These are phyloP conservation scores for Ustilago sp. DNA, from an alignment of 1,284 basidiomycete genomes.

Conservation along the genomic window DNA sequence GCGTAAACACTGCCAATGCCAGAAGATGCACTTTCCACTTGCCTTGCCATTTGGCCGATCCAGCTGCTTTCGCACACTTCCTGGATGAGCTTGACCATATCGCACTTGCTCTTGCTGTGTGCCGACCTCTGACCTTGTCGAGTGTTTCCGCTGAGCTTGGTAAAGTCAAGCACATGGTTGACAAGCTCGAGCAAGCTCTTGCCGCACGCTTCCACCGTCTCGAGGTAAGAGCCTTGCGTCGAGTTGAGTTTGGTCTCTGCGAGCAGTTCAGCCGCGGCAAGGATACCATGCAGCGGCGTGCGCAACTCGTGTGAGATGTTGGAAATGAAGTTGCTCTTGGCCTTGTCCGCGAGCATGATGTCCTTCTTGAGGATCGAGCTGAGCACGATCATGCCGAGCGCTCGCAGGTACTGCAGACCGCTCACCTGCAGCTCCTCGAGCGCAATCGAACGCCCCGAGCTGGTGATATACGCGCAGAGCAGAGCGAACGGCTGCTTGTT, in stretches of 20 bases:
- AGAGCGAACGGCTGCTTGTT: constrained; percentile 91
- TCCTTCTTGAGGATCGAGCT: constrained; percentile 91
- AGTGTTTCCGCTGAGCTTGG: constrained; percentile 83
- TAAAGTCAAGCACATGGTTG: constrained; percentile 96
- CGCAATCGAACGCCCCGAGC: constrained; percentile 80
- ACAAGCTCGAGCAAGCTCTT: constrained; percentile 76
- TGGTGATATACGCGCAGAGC: constrained; percentile 85
- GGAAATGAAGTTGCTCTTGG: constrained; percentile 86
- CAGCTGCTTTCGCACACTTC: constrained; percentile 94
- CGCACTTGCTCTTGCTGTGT: constrained; percentile 67
- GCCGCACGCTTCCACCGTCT: constrained; percentile 74
- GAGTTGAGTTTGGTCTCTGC: constrained; percentile 83
- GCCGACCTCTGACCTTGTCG: constrained; percentile 70
- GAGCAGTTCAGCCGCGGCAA: constrained; percentile 89
- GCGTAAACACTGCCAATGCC: constrained; percentile 94
- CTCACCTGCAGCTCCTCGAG: constrained; percentile 79
- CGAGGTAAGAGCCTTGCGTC: constrained; percentile 86
- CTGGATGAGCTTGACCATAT: constrained; percentile 89
- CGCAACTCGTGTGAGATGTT: constrained; percentile 89
- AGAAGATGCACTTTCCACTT: constrained; percentile 70
- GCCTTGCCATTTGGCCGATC: constrained; percentile 87
- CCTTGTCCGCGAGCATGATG: constrained; percentile 94
- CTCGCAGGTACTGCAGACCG: constrained; percentile 89
- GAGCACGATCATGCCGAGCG: constrained; percentile 90
- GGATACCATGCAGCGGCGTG: constrained; percentile 73